Evolutionary conservation across 108 stramenopile genomes (phyloP).

Genomic region (Poteriospumella lacustris): DNA sequence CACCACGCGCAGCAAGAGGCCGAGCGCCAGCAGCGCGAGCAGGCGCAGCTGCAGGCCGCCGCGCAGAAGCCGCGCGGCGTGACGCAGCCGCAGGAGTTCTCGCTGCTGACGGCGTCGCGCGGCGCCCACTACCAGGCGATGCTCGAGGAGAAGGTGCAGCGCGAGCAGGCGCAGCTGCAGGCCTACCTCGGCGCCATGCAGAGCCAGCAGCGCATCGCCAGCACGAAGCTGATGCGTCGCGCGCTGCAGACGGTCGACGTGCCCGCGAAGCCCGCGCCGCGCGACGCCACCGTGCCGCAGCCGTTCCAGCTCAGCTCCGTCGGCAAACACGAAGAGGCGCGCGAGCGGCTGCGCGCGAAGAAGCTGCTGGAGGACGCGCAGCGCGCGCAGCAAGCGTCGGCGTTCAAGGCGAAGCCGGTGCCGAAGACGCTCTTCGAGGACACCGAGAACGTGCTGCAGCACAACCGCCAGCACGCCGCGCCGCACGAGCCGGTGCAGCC

Average conservation of each 20-base stretch:
- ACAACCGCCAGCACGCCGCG: not conserved
- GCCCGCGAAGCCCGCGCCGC: too few relatives aligned
- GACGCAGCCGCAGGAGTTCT: not conserved
- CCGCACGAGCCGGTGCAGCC: not conserved
- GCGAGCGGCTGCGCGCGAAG: not conserved
- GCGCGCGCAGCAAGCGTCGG: not conserved
- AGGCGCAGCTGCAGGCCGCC: not conserved
- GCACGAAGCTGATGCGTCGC: too few relatives aligned
- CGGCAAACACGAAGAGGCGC: not conserved
- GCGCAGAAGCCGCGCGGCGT: not conserved
- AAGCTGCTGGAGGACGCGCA: not conserved
- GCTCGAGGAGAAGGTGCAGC: not conserved
- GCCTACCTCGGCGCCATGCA: not conserved
- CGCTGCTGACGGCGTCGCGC: not conserved
- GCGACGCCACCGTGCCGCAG: not conserved
- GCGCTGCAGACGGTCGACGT: too few relatives aligned
- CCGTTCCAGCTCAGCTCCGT: not conserved
- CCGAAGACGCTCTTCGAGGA: not conserved
- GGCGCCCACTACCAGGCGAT: not conserved
- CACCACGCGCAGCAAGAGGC: not conserved
- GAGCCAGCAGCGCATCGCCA: not conserved
- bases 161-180: not conserved
- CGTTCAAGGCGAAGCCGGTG: not conserved
- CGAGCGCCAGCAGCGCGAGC: not conserved
- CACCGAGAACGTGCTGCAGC: not conserved